phyloP scores from a whole-genome alignment of 306 rosid species.

The Dalbergia cochinchinensis region DNA sequence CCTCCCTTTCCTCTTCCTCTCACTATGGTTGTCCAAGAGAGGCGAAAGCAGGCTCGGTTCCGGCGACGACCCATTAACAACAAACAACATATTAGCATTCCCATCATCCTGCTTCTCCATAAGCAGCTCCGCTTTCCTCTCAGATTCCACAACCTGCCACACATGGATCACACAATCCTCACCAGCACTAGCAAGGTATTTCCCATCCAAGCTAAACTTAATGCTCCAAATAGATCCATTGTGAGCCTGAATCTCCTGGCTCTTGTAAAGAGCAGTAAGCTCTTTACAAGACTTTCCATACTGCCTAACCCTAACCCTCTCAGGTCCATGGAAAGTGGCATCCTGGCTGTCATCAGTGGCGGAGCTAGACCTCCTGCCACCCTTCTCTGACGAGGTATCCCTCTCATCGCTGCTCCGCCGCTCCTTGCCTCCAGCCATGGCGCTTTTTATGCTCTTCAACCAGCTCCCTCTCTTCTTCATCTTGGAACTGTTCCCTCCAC shows the following conservation, averaged over 20 bases:
- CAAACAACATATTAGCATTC: conserved; percentile 63
- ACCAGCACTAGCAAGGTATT: conserved; percentile 94
- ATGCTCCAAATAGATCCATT: conserved; percentile 92
- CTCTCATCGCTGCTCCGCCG: conserved; percentile 91
- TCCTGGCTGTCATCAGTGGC: conserved; percentile 99
- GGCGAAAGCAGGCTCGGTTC: conserved; percentile 71
- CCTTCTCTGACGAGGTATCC: conserved; percentile 91
- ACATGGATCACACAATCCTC: conserved; percentile 96
- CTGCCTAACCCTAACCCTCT: conserved; percentile 82
- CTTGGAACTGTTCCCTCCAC: conserved; percentile 48
- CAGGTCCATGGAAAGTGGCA: conserved; percentile 82
- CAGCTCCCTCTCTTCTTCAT: conserved; percentile 89
- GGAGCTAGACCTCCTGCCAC: conserved; percentile 93
- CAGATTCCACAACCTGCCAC: conserved; percentile 90
- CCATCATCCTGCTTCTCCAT: conserved; percentile 74
- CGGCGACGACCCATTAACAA: conserved; percentile 83
- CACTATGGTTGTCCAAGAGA: conserved; percentile 59
- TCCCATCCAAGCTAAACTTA: conserved; percentile 97
- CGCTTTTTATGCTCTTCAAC: conserved; percentile 82
- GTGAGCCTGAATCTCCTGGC: conserved; percentile 96
- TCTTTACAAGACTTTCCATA: conserved; percentile 91
- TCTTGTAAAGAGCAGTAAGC: conserved; percentile 77
- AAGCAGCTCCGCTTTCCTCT: conserved; percentile 84
- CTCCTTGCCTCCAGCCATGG: conserved; percentile 75
- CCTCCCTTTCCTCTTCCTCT: conserved; percentile 90